Percentiles rank a stretch among this genome's conserved stretches.
phyloP scores from a whole-genome alignment of 352 stramenopile genomes.

The Pythium aristosporum region DNA sequence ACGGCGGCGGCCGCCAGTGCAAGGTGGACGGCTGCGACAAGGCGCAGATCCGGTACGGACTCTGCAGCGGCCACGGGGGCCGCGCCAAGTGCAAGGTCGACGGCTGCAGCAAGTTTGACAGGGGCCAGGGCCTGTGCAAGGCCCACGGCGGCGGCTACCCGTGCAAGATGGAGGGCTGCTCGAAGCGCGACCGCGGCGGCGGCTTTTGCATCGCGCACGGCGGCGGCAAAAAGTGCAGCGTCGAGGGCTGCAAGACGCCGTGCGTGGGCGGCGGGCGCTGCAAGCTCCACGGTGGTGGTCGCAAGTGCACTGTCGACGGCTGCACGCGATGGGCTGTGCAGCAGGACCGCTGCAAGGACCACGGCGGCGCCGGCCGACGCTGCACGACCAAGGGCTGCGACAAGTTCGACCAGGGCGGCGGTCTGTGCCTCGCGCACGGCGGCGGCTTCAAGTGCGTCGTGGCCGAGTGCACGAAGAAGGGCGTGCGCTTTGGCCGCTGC shows the following conservation, averaged over 20 bases:
- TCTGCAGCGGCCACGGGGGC: constrained; percentile 73
- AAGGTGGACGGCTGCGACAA: constrained; percentile 59
- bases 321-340: constrained; percentile 70
- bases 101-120: constrained; percentile 75
- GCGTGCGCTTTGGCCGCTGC: constrained; percentile 77
- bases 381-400: constrained; percentile 64
- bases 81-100: constrained; percentile 72
- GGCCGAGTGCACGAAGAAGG: constrained; percentile 75
- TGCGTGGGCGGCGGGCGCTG: constrained; percentile 74
- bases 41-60: constrained; percentile 74
- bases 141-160: constrained; percentile 79
- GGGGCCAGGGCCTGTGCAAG: constrained; percentile 79
- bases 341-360: constrained; percentile 70
- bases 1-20: constrained; percentile 71
- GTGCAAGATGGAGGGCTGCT: constrained; percentile 72
- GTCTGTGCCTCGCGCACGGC: constrained; percentile 71
- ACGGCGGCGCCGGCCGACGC: constrained; percentile 67
- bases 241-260: constrained; percentile 59
- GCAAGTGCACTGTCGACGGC: constrained; percentile 43
- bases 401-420: constrained; percentile 80
- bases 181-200: constrained; percentile 84
- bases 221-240: constrained; percentile 81
- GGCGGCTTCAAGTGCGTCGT: constrained; percentile 69
- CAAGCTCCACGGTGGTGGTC: constrained; percentile 66
- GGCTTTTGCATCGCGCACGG: constrained; percentile 77